A percentile compares a stretch with the other conserved stretches of the same genome.
These are phyloP conservation scores for Glebionis coronaria DNA, from an alignment of 129 eudicot species.

Conservation along the genomic window DNA sequence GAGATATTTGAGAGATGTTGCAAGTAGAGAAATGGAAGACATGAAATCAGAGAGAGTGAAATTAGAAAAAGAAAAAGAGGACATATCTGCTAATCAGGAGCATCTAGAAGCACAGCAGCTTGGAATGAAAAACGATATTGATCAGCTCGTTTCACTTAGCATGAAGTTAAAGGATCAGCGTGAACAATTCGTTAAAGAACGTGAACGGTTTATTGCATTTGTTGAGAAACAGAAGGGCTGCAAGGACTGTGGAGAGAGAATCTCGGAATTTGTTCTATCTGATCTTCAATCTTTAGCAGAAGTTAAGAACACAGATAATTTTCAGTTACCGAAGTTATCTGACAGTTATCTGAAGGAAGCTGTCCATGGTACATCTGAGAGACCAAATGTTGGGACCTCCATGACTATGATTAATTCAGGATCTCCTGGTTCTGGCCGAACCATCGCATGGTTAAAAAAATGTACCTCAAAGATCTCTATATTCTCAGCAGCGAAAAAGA, in stretches of 20 bases:
- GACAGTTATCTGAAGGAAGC: conserved; percentile 64
- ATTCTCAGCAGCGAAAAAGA: conserved; percentile 74
- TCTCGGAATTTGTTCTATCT: conserved; percentile 60
- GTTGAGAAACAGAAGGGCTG: conserved; percentile 72
- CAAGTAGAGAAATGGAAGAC: conserved; percentile 79
- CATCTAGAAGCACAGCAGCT: conserved; percentile 65
- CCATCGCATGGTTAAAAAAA: conserved; percentile 69
- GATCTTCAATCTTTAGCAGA: conserved; percentile 74
- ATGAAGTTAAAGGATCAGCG: conserved; percentile 84
- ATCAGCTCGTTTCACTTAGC: conserved; percentile 70
- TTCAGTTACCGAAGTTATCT: conserved; percentile 56
- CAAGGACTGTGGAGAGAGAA: conserved; percentile 64
- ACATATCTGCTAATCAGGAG: conserved; percentile 52
- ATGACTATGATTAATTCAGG: conserved; percentile 37
- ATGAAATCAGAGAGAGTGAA: conserved; percentile 58
- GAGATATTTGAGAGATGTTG: conserved; percentile 54
- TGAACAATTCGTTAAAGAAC: conserved; percentile 75
- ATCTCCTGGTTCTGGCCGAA: conserved; percentile 67
- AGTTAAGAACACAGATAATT: conserved; percentile 44
- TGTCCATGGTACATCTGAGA: conserved; percentile 40
- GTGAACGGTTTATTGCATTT: conserved; percentile 72
- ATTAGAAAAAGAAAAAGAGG: conserved; percentile 65
- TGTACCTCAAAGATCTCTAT: conserved; percentile 63
- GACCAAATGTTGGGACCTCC: conserved; percentile 36
- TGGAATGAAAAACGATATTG: conserved; percentile 83